Conservation (phyloP, 306 rosid genomes). For the Castanopsis chinensis region DNA sequence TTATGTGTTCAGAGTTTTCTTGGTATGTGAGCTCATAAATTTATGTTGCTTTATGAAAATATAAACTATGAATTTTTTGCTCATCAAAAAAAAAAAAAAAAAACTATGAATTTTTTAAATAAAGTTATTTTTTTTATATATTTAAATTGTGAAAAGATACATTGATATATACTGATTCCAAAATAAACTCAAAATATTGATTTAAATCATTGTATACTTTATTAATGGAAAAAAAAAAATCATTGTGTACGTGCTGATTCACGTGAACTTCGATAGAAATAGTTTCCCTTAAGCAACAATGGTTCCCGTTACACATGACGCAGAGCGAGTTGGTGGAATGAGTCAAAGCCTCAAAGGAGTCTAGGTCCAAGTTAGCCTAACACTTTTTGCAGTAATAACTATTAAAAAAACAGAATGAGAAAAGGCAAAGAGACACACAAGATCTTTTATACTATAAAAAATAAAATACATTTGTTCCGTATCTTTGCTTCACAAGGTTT, state of each 20-base stretch:
- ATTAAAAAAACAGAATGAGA: background rate
- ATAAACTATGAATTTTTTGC: too few relatives aligned
- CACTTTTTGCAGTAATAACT: background rate
- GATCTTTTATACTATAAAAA: background rate
- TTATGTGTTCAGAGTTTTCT: too few relatives aligned
- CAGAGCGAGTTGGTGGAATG: background rate
- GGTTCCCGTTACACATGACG: background rate
- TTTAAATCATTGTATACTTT: too few relatives aligned
- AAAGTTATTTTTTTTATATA: too few relatives aligned
- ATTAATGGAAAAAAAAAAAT: too few relatives aligned
- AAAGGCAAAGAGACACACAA: background rate
- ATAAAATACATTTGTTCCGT: background rate
- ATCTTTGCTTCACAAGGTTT: slow-evolving; percentile 17
- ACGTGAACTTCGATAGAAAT: background rate
- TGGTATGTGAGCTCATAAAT: too few relatives aligned
- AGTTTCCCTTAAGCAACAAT: background rate
- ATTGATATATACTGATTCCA: too few relatives aligned
- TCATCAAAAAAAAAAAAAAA: too few relatives aligned
- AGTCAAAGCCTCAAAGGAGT: background rate
- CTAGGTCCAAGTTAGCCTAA: background rate
- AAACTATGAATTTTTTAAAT: too few relatives aligned
- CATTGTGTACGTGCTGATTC: background rate
- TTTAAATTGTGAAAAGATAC: too few relatives aligned
- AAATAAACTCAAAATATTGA: too few relatives aligned
- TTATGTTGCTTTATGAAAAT: too few relatives aligned